phyloP scores from a whole-genome alignment of 2,329 filamentous ascomycete genomes.

The Ophiostoma angusticollis region DNA sequence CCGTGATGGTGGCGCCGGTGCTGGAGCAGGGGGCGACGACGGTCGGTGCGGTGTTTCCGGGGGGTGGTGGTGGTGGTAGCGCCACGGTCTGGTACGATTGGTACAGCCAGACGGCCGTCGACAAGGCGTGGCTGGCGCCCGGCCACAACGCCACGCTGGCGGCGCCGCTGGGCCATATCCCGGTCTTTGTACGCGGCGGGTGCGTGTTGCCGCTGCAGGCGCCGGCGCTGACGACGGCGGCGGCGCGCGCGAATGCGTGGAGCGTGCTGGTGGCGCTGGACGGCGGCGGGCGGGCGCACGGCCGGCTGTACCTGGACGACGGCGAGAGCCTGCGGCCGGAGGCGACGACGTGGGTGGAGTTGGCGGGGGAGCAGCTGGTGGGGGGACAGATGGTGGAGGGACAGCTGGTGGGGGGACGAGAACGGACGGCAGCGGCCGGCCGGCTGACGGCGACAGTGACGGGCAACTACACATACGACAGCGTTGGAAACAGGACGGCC shows the following conservation, averaged over 20 bases:
- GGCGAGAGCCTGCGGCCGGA: conserved; percentile 46
- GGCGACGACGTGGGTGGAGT: conserved; percentile 5
- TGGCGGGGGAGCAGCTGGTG: no score
- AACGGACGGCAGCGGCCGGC: neutral
- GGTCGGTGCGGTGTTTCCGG: conserved; percentile 34
- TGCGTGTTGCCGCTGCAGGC: conserved; percentile 55
- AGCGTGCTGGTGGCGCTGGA: conserved; percentile 51
- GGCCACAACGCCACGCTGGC: conserved; percentile 29
- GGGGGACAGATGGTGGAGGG: no score
- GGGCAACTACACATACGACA: conserved; percentile 32
- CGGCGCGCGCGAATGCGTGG: conserved; percentile 52
- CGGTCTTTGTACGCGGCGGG: conserved; percentile 58
- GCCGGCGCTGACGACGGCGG: conserved; percentile 52
- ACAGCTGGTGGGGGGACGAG: no score
- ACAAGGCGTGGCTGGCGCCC: conserved; percentile 15
- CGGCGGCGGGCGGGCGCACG: conserved; percentile 39
- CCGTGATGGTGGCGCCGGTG: conserved; percentile 36
- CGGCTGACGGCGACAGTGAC: conserved; percentile 32
- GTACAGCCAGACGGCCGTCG: conserved; percentile 52
- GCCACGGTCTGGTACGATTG: conserved; percentile 60
- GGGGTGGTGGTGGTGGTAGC: conserved; percentile 20
- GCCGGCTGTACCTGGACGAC: conserved; percentile 60
- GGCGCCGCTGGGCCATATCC: conserved; percentile 52
- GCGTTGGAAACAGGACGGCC: conserved; percentile 33
- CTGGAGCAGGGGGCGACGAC: conserved; percentile 29